Base-by-base conservation (phyloP, 306 rosid species). In the Vachellia pachyceras region DNA sequence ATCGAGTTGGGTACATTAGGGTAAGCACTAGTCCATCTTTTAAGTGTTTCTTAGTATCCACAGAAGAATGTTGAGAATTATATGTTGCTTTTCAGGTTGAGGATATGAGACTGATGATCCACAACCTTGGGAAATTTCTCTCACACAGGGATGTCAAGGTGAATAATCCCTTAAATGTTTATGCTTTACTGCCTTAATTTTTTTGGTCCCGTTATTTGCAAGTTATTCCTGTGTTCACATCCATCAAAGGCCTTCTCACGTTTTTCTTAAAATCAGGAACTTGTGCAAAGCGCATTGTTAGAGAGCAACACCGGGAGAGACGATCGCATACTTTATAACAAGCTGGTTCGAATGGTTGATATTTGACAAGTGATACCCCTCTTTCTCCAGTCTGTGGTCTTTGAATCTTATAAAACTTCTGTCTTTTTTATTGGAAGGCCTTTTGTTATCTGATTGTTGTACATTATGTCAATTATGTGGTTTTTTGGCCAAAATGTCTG, bases 111-210 rank as follows among this genome's bases (percentile, higher is more conserved):
- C 71, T 87, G 85, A 45, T 93, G 35, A 82, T 95, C 75, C 98
- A 93, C 87, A 93, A 86, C 85, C 78, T 93, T 83, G 97, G 99
- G 67, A 91, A 90, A 86, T 95, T 95, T 83, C 92, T 91, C n/a
- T 91, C 99, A 9, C 96, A 93, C 87, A 89, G 96, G 89, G 98
- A 95, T 88, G 98, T 93, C 70, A 95, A 95, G 94, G 99, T 92
- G 77, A 84, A 85, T 54, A 67, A 68, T 52, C 25, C 29, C 12
- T 45, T n/a, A 58, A 69, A 17, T 40, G 7, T 37, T 70, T 37
- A 23, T 25, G 14, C 6, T 20, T 63, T 35, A n/a, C 33, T 45
- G 45, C 33, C 7, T 5, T 15, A 12, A 50, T n/a, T n/a, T n/a
- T n/a, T 72, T 37, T 1, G 42, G n/a, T 58, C 11, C 3, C 33